phyloP scores from a whole-genome alignment of 2,329 filamentous ascomycete species.

The Parastagonospora avenae region DNA sequence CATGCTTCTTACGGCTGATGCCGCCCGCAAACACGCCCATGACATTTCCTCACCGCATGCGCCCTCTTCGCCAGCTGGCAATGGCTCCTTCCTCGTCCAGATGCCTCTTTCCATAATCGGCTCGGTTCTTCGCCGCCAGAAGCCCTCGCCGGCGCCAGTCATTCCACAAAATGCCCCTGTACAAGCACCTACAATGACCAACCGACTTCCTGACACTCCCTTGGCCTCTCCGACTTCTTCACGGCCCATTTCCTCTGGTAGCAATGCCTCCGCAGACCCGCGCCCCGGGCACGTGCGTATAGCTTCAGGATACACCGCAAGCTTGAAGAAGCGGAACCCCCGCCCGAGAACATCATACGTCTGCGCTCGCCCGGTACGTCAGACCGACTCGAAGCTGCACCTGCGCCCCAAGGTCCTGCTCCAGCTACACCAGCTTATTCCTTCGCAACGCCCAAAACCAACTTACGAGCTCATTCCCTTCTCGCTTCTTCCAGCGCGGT shows the following conservation, averaged over 20 bases:
- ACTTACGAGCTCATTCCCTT: slow-evolving; percentile 76
- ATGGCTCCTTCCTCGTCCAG: slow-evolving; percentile 36
- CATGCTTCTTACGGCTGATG: slow-evolving; percentile 43
- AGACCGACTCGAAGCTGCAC: slow-evolving; percentile 63
- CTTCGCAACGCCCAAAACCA: slow-evolving; percentile 66
- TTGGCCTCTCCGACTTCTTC: slow-evolving; percentile 25
- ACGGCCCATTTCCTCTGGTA: slow-evolving; percentile 47
- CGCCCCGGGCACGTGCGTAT: slow-evolving; percentile 9
- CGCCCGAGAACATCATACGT: slow-evolving; percentile 68
- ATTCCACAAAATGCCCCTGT: slow-evolving; percentile 1
- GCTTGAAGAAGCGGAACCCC: slow-evolving; percentile 51
- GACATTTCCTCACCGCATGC: slow-evolving; percentile 31
- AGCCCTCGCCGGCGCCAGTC: slow-evolving; percentile 18
- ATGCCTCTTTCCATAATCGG: slow-evolving; percentile 44
- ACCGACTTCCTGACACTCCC: slow-evolving; percentile 10
- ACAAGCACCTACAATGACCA: slow-evolving; percentile 9
- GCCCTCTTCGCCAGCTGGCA: slow-evolving; percentile 19
- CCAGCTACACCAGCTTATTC: slow-evolving; percentile 71
- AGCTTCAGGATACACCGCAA: too few relatives aligned
- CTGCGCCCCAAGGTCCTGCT: slow-evolving; percentile 71
- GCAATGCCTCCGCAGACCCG: slow-evolving; percentile 44
- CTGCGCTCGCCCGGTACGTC: slow-evolving; percentile 70
- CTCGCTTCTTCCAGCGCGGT: slow-evolving; percentile 60
- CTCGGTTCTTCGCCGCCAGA: slow-evolving; percentile 34
- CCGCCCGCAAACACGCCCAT: slow-evolving; percentile 41